Conservation (phyloP, 2,329 filamentous ascomycete genomes). For the Pezicula carpinea region DNA sequence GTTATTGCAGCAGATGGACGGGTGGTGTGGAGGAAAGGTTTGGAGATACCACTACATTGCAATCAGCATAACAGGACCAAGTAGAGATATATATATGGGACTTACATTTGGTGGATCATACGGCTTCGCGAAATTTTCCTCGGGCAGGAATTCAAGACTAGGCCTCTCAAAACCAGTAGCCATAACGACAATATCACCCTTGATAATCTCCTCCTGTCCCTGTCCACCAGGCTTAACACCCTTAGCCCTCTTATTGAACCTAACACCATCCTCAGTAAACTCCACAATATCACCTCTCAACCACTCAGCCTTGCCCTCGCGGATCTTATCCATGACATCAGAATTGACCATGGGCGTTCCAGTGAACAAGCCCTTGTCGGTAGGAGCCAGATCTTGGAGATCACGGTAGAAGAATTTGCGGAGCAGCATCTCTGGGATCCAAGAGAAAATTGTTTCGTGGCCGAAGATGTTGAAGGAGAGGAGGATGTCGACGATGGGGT, state of each 20-base stretch:
- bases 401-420: conserved; percentile 80
- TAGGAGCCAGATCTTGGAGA: conserved; percentile 66
- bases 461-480: conserved; percentile 77
- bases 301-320: conserved; percentile 70
- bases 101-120: conserved; percentile 65
- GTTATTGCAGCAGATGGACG: conserved; percentile 75
- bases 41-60: conserved; percentile 68
- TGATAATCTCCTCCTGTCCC: conserved; percentile 59
- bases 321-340: conserved; percentile 71
- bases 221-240: conserved; percentile 75
- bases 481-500: conserved; percentile 67
- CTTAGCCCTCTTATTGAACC: conserved; percentile 65
- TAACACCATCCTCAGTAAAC: conserved; percentile 59
- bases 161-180: conserved; percentile 79
- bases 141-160: conserved; percentile 66
- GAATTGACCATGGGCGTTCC: conserved; percentile 87
- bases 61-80: too few species aligned
- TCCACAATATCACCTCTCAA: conserved; percentile 72
- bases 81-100: too few species aligned
- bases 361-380: conserved; percentile 69
- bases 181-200: conserved; percentile 75
- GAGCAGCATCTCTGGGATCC: conserved; percentile 72
- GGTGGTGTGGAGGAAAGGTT: conserved; percentile 72
- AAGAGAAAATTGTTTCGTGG: conserved; percentile 69
- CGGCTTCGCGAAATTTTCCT: conserved; percentile 66